A percentile compares a stretch with the other conserved stretches of the same genome.
These are phyloP conservation scores for Syzygium malaccense DNA, from an alignment of 441 rosid species.

Conservation along the genomic window DNA sequence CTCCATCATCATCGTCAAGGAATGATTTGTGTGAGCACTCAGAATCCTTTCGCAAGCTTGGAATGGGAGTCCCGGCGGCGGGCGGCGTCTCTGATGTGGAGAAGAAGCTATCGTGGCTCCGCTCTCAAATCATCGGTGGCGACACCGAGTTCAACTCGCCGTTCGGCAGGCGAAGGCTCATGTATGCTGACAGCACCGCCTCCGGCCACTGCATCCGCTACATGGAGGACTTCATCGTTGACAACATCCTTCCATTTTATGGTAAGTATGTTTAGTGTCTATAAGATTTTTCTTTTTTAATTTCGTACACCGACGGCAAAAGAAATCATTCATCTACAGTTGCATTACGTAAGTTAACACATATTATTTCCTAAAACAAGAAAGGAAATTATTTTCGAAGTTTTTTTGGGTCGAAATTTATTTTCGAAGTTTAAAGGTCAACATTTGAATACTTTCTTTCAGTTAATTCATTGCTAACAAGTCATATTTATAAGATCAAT, in stretches of 20 bases:
- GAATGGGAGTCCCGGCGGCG: conserved; percentile 18
- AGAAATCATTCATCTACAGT: neutral
- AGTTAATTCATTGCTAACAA: neutral
- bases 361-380: neutral
- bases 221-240: conserved; percentile 35
- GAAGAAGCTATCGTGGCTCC: conserved; percentile 31
- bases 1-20: neutral
- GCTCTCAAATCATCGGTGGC: conserved; percentile 38
- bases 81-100: conserved; percentile 2
- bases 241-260: conserved; percentile 49
- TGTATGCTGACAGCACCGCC: conserved; percentile 54
- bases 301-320: too few species aligned
- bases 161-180: conserved; percentile 37
- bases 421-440: neutral
- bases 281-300: neutral
- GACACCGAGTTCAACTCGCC: conserved; percentile 30
- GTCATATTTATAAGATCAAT: neutral
- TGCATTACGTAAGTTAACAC: neutral
- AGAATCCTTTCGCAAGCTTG: conserved; percentile 19
- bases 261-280: conserved; percentile 16
- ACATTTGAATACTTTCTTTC: neutral
- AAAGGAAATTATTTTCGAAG: neutral
- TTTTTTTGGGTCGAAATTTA: too few species aligned
- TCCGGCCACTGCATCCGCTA: conserved; percentile 38
- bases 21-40: conserved; percentile 10